Percentiles rank a stretch among this genome's conserved stretches.
phyloP scores from a whole-genome alignment of 768 basidiomycete genomes.

The Suillus placidus region DNA sequence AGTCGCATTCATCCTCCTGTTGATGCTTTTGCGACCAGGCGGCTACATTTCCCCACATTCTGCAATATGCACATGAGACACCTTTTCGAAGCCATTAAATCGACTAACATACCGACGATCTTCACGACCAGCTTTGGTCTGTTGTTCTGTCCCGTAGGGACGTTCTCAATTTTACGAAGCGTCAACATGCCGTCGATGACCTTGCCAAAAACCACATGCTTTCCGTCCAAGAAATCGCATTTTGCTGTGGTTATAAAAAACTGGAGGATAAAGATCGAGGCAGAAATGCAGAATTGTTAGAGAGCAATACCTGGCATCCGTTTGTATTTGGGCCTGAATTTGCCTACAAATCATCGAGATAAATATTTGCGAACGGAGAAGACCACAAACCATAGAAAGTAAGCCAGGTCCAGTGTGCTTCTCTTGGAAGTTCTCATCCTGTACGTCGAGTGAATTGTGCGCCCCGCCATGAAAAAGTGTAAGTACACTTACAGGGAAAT shows the following conservation, averaged over 20 bases:
- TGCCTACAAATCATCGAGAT: conserved; percentile 54
- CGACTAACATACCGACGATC: conserved; percentile 67
- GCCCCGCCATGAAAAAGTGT: not conserved
- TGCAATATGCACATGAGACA: conserved; percentile 21
- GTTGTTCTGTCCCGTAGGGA: conserved; percentile 89
- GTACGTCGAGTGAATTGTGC: not conserved
- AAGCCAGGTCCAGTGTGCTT: conserved; percentile 88
- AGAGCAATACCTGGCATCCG: conserved; percentile 70
- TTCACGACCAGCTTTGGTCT: conserved; percentile 87
- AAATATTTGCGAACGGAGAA: conserved; percentile 1
- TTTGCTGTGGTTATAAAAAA: conserved; percentile 97
- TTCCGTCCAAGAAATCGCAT: conserved; percentile 94
- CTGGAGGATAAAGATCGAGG: conserved; percentile 38
- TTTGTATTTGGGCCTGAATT: conserved; percentile 96
- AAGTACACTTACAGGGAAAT: conserved; percentile 69
- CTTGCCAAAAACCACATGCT: conserved; percentile 91
- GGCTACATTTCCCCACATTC: conserved; percentile 64
- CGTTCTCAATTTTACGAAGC: conserved; percentile 94
- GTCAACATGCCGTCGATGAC: conserved; percentile 95
- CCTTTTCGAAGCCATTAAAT: not conserved
- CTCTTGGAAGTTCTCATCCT: conserved; percentile 95
- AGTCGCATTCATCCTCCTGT: not conserved
- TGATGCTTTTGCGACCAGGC: not conserved
- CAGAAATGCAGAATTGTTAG: not conserved
- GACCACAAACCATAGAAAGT: conserved; percentile 76